These are phyloP conservation scores for Nigrospora oryzae DNA, from an alignment of 2,329 filamentous ascomycete genomes.

Conservation along the genomic window DNA sequence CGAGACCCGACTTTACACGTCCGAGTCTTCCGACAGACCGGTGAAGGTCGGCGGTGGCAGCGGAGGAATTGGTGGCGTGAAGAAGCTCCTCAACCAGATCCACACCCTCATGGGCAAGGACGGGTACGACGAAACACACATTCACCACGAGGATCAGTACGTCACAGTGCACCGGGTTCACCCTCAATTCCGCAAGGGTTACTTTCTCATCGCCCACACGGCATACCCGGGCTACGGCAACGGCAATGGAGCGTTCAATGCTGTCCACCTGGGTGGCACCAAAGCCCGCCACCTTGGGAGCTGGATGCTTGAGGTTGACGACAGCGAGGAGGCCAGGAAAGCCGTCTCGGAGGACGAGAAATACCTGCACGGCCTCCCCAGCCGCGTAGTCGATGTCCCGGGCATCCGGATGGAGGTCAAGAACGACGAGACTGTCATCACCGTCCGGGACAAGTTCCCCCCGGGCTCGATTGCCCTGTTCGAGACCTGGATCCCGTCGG, in stretches of 20 bases:
- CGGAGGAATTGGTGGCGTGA: constrained; percentile 80
- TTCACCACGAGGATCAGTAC: constrained; percentile 93
- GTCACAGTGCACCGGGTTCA: constrained; percentile 95
- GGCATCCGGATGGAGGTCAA: constrained; percentile 66
- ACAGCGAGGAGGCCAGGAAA: constrained; percentile 59
- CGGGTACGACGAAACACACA: constrained; percentile 88
- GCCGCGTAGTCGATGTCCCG: constrained; percentile 65
- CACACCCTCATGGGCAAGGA: constrained; percentile 95
- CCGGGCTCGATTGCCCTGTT: constrained; percentile 93
- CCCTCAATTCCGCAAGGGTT: constrained; percentile 82
- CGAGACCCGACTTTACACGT: constrained; percentile 77
- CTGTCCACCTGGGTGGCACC: constrained; percentile 75
- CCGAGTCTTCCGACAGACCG: constrained; percentile 56
- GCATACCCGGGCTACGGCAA: constrained; percentile 88
- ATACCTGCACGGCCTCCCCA: constrained; percentile 74
- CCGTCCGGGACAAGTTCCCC: constrained; percentile 74
- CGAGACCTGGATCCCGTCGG: constrained; percentile 88
- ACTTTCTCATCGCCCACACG: constrained; percentile 93
- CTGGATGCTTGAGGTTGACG: constrained; percentile 87
- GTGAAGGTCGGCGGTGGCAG: constrained; percentile 62
- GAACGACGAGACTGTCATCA: constrained; percentile 68
- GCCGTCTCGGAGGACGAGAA: constrained; percentile 60
- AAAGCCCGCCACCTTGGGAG: constrained; percentile 79
- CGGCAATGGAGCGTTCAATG: constrained; percentile 70
- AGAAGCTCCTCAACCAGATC: constrained; percentile 89